Conservation (phyloP, 2,329 filamentous ascomycete genomes). For the Calonectria ilicicola region DNA sequence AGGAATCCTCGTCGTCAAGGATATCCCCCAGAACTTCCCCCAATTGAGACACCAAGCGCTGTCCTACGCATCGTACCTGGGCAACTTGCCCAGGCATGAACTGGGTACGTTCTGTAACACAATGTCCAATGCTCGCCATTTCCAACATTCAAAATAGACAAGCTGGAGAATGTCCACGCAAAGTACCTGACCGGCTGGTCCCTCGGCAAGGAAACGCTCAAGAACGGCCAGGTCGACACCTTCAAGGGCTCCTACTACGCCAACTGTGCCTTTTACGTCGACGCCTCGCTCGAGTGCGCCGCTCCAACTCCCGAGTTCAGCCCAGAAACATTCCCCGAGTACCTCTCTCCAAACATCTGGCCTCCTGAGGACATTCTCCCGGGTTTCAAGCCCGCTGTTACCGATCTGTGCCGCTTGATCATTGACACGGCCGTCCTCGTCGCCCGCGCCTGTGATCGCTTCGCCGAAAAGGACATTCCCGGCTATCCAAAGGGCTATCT, state of each 20-base stretch:
- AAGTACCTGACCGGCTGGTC: conserved; percentile 83
- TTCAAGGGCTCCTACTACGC: conserved; percentile 88
- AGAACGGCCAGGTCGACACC: conserved; percentile 81
- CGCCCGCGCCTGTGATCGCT: conserved; percentile 89
- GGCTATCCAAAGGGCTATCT: conserved; percentile 84
- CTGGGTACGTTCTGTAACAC: conserved; percentile 66
- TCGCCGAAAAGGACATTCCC: conserved; percentile 81
- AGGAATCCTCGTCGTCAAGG: conserved; percentile 93
- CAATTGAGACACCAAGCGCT: conserved; percentile 80
- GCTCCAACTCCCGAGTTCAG: conserved; percentile 69
- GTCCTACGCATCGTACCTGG: conserved; percentile 90
- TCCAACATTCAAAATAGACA: conserved; percentile 50
- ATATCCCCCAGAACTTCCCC: conserved; percentile 79
- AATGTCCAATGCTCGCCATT: background rate
- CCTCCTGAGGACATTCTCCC: conserved; percentile 76
- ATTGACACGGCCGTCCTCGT: conserved; percentile 92
- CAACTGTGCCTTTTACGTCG: conserved; percentile 83
- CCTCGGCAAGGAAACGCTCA: conserved; percentile 83
- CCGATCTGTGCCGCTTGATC: conserved; percentile 83
- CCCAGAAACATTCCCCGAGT: conserved; percentile 80
- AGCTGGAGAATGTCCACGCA: conserved; percentile 69
- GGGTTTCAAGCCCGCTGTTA: conserved; percentile 79
- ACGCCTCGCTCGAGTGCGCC: conserved; percentile 71
- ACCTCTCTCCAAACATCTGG: conserved; percentile 93
- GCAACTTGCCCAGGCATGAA: conserved; percentile 78